Percentiles rank a stretch among this genome's conserved stretches.
Evolutionary conservation across 164 flowering plant species (phyloP).

Genomic region (Kingdonia uniflora): DNA sequence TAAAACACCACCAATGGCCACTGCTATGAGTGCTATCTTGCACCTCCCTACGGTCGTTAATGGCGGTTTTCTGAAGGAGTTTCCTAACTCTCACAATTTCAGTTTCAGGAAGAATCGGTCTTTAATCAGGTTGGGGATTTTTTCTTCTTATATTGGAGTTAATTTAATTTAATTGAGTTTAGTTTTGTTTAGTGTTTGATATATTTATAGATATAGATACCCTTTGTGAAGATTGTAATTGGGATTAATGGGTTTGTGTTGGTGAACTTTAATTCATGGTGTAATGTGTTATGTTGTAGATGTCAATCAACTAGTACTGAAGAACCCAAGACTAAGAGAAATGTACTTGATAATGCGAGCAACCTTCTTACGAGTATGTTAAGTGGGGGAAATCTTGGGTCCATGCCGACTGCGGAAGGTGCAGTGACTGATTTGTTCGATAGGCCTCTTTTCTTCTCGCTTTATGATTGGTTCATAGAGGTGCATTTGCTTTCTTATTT

Average conservation of each 20-base stretch:
- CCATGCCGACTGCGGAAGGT: conserved; percentile 94
- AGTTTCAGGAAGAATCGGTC: conserved; percentile 6
- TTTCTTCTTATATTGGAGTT: neutral
- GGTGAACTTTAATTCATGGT: too few species aligned
- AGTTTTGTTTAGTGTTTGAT: neutral
- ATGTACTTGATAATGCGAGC: conserved; percentile 82
- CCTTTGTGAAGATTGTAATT: too few species aligned
- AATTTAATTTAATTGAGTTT: neutral
- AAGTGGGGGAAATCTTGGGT: conserved; percentile 75
- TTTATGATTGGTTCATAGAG: conserved; percentile 95
- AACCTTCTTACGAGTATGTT: conserved; percentile 81
- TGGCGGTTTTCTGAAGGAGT: conserved; percentile 13
- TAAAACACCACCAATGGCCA: too few species aligned
- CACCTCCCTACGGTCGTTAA: conserved; percentile 18
- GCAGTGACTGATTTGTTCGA: conserved; percentile 86
- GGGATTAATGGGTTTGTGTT: too few species aligned
- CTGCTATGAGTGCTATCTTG: conserved; percentile 9
- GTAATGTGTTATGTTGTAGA: conserved; percentile 27
- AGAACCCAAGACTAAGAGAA: conserved; percentile 45
- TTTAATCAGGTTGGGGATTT: too few species aligned
- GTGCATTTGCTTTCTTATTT: conserved; percentile 19
- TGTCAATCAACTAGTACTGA: conserved; percentile 67
- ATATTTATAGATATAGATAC: too few species aligned
- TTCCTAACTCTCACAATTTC: neutral
- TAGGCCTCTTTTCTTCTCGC: conserved; percentile 72